Conservation (phyloP, 2,329 filamentous ascomycete species). For the Didymella sp. region DNA sequence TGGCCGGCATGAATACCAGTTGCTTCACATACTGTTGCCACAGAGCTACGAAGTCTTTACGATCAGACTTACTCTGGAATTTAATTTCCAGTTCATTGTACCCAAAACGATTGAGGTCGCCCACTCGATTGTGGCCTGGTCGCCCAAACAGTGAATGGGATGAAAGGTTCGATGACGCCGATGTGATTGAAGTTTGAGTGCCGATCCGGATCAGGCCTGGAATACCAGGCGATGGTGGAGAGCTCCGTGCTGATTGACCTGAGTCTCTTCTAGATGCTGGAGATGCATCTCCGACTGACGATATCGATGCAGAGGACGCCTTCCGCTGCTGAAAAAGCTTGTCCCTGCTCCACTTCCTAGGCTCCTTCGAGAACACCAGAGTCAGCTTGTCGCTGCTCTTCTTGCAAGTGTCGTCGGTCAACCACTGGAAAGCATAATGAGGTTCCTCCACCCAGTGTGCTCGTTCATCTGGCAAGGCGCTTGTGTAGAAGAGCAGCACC, state of each 20-base stretch:
- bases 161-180: constrained; percentile 22
- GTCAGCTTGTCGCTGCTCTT: constrained; percentile 33
- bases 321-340: constrained; percentile 36
- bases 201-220: constrained; percentile 15
- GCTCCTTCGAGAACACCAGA: constrained; percentile 41
- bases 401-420: constrained; percentile 33
- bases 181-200: constrained; percentile 24
- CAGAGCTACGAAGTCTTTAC: constrained; percentile 36
- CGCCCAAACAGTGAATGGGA: constrained; percentile 7
- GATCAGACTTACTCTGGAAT: constrained; percentile 37
- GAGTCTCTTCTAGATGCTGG: constrained; percentile 7
- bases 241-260: constrained; percentile 8
- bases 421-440: constrained; percentile 43
- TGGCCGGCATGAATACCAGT: neutral
- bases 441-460: constrained; percentile 47
- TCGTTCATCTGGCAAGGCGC: constrained; percentile 33
- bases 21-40: constrained; percentile 37
- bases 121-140: constrained; percentile 7
- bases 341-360: constrained; percentile 34
- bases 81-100: constrained; percentile 40
- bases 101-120: constrained; percentile 35
- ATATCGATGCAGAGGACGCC: constrained; percentile 20
- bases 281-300: neutral
- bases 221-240: constrained; percentile 22
- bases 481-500: constrained; percentile 42